Base-by-base conservation (phyloP, 2,329 filamentous ascomycete genomes). In the Monosporascus sp. region DNA sequence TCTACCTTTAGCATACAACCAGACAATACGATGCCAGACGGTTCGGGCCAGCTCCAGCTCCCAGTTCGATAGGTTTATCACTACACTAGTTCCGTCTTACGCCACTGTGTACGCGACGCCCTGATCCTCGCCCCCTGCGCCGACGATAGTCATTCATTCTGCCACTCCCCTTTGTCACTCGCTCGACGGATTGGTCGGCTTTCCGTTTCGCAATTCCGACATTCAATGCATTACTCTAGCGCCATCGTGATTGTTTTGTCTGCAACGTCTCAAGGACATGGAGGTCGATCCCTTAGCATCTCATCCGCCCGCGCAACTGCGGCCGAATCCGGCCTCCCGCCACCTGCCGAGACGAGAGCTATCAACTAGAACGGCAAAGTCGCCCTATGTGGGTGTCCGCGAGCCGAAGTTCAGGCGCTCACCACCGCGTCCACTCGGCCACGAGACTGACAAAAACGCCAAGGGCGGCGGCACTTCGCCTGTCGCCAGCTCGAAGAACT, bases 241-340 rank as follows among this genome's bases (percentile, higher is more conserved):
- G 49, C 47, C 50, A 52, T 54, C 55, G 54, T 51, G 51, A 54
- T 50, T 51, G 61, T 62, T 63, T 62, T 63, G 64, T 61, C 60
- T 65, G 62, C 63, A 58, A 55, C 55, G 60, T 54, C 60, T 57
- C 66, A 66, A 62, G 62, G 59, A 60, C 50, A 69, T 68, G 66
- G 66, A 69, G 54, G 57, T 47, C 51, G 60, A 62, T 49, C 57
- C 58, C 52, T 58, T 60, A 52, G 62, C 57, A 54, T 54, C 61
- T 47, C 58, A 60, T 38, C 60, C 60, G 51, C 55, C 61, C 42
- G 52, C 59, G 31, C 55, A 59, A 18, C 57, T 57, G 54, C 62
- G 56, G 53, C 60, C 61, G 50, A 66, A 63, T 36, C 46, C 55
- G 49, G 62, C 47, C 47, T 52, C 62, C 22, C 62, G 61, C 51